Evolutionary conservation across 495 filamentous ascomycete genomes (phyloP), one percentile per base, ranked within the genome.

Genomic region (Aspergillus sparsus): DNA sequence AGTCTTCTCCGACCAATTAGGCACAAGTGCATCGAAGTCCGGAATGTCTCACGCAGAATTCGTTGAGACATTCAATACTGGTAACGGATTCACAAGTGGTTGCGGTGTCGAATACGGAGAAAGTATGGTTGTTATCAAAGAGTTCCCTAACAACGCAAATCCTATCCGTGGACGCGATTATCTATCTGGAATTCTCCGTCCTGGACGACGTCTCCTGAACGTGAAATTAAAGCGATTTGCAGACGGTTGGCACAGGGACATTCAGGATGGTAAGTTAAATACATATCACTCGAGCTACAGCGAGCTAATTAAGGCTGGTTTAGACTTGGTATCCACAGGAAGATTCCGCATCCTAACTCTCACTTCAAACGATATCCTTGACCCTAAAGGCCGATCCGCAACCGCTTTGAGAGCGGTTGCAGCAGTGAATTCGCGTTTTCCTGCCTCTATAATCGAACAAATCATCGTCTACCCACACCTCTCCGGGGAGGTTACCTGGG

Each of bases 381-480:
- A 62, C 5, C 58, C 69, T 0, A 21, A 67, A 0, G 70, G 70
- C 8, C 35, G 46, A 7, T 76, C 72, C 3, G 54, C 63, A 0
- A 67, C 66, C 15, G 53, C 73, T 8, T 55, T 80, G 0, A 70
- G 63, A 3, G 68, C 77, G 45, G 75, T 77, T 27, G 57, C 63
- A 18, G 52, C 72, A 0, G 44, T 78, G 21, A 79, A 81, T 5
- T 72, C 75, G 0, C 46, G 52, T 2, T 76, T 73, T 31, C 67
- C 74, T 12, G 71, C 78, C 35, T 67, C 74, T 0, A 66, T 84
- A 0, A 70, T 89, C 41, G 86, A 87, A 56, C 66, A 86, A 13
- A 68, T 89, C 3, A 83, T 83, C 1, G 72, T 89, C 3, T 85
- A 89, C 59, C 80, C 82, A 0, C 72, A 77, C 6, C 69, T 77